phyloP scores from a whole-genome alignment of 108 stramenopile genomes.

The Pseudonitzschia pungens region DNA sequence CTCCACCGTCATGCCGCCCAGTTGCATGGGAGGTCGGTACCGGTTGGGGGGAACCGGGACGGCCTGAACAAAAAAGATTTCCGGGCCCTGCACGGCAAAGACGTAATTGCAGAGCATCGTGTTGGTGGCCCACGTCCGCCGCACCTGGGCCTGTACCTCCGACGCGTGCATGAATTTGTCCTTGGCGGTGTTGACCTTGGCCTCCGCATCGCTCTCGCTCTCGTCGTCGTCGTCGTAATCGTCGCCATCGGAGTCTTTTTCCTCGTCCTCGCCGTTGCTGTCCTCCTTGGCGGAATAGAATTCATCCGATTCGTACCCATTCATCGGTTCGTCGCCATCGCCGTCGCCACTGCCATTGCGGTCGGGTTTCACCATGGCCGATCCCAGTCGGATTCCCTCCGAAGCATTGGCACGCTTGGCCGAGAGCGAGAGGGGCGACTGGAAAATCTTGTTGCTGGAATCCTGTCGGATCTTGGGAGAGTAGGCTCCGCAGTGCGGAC shows the following conservation, averaged over 20 bases:
- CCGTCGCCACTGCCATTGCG: constrained; percentile 19
- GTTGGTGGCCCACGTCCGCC: constrained; percentile 85
- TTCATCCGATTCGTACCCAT: constrained; percentile 11
- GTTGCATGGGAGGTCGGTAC: constrained; percentile 93
- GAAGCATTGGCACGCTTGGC: constrained; percentile 53
- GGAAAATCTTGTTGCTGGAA: constrained; percentile 94
- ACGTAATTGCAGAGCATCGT: constrained; percentile 60
- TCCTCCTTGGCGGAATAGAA: constrained; percentile 3
- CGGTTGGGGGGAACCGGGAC: constrained; percentile 93
- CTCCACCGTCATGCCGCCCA: constrained; percentile 91
- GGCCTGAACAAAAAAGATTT: constrained; percentile 86
- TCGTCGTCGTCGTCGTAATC: constrained; percentile 27
- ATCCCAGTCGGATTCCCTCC: constrained; percentile 59
- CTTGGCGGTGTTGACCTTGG: constrained; percentile 24
- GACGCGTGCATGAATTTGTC: constrained; percentile 91
- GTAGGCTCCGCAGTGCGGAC: constrained; percentile 89
- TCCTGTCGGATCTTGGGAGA: constrained; percentile 91
- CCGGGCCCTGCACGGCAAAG: constrained; percentile 77
- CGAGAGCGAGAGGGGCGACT: constrained; percentile 46
- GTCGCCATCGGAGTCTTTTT: background rate
- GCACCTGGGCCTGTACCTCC: constrained; percentile 92
- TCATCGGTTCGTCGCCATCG: constrained; percentile 1
- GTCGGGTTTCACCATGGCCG: constrained; percentile 63
- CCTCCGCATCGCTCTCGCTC: constrained; percentile 46
- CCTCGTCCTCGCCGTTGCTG: constrained; percentile 1